phyloP scores from a whole-genome alignment of 768 basidiomycete species.

The Hortiboletus campestris region DNA sequence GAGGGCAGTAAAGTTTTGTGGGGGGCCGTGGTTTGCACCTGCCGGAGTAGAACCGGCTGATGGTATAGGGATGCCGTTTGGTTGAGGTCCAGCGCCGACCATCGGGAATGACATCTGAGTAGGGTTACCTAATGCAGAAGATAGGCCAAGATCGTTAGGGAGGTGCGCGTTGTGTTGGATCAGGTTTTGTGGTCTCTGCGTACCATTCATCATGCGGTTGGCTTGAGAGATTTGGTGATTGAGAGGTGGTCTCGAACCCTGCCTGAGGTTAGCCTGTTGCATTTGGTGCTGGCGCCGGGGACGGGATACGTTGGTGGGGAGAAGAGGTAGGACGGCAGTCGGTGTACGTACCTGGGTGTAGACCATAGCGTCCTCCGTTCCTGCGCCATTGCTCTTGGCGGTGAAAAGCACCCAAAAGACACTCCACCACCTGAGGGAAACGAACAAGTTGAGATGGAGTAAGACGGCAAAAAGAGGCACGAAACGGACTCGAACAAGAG shows the following conservation, averaged over 20 bases:
- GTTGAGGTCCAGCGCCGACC: constrained; percentile 36
- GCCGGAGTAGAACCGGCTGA: constrained; percentile 24
- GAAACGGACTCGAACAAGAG: constrained; percentile 72
- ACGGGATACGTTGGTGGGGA: constrained; percentile 9
- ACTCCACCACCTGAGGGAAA: constrained; percentile 70
- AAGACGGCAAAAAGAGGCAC: not conserved
- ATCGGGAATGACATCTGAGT: constrained; percentile 25
- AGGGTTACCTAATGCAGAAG: constrained; percentile 18
- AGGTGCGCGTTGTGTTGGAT: constrained; percentile 17
- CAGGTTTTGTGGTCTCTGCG: constrained; percentile 20
- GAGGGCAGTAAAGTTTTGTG: constrained; percentile 34
- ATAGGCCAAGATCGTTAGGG: constrained; percentile 29
- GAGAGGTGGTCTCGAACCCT: constrained; percentile 28
- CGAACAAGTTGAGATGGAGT: not conserved
- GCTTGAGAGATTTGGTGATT: constrained; percentile 29
- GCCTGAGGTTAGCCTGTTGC: constrained; percentile 33
- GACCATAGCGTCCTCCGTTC: constrained; percentile 67
- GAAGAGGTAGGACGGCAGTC: not conserved
- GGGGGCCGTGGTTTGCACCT: constrained; percentile 31
- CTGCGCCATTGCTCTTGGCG: constrained; percentile 67
- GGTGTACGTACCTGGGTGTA: constrained; percentile 60
- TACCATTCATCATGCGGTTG: constrained; percentile 35
- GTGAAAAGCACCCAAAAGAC: constrained; percentile 87
- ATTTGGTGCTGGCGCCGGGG: constrained; percentile 35
- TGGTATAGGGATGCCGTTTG: constrained; percentile 44